Base-by-base conservation (phyloP, 495 filamentous ascomycete species). In the Talaromyces nanjingensis region DNA sequence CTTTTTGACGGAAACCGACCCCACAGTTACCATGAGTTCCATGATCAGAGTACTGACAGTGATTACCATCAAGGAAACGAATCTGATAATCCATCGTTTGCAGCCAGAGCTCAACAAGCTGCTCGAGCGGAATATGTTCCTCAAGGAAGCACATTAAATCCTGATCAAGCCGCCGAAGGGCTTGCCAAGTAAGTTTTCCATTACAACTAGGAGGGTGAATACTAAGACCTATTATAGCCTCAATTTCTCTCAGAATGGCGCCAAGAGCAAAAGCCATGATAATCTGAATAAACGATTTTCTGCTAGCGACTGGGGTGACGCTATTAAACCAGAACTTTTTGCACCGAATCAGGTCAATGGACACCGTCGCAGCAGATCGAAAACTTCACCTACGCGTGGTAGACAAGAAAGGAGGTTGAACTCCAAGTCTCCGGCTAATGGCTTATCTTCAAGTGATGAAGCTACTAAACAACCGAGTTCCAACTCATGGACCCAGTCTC, bases 231-330 rank as follows among this genome's bases (percentile, higher is more conserved):
- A 27, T 58, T 6, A 29, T 20, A 60, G 55, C 49, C 31, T 63
- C 42, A 31, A 25, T 33, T 65, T 20, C 42, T 59, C 65, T 25
- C 49, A 66, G 22, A 66, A 68, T 11, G 59, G 65, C 20, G 74
- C 70, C 29, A 75, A 69, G 29, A 85, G 83, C 59, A 82, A 79
- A 56, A 92, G 87, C 69, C 79, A 86, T 34, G 89, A 91, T 67
- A 86, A 87, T 65, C 88, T 97, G 73, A 90, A 90, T 68, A 91
- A 88, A 33, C 86, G 82, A 56, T 91, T 90, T 69, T 84, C 83
- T 11, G 81, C 86, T 0, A 75, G 78, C 25, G 81, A 85, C 34
- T 89, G 85, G 85, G 72, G 77, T 45, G 82, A 79, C 24, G 84
- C 79, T 63, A 83, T 89, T 66, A 68, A 74, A 49, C 69, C 77